phyloP scores from a whole-genome alignment of 139 green algal genomes.

The Chlorella sorokiniana region DNA sequence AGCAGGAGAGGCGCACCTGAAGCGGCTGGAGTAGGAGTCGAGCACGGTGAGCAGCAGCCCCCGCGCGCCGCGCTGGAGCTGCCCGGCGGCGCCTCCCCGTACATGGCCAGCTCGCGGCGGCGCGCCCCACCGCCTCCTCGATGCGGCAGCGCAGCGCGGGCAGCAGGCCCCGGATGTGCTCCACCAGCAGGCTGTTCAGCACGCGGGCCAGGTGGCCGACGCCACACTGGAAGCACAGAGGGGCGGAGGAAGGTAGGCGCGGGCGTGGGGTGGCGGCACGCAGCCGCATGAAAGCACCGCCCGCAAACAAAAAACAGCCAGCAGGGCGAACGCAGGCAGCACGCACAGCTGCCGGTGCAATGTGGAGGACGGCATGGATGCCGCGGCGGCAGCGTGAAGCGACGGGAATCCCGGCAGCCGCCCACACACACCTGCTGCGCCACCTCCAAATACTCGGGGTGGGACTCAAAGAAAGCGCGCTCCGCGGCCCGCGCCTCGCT shows the following conservation, averaged over 20 bases:
- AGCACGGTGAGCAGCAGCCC: slow-evolving; percentile 85
- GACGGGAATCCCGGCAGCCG: background rate
- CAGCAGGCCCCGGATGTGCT: slow-evolving; percentile 78
- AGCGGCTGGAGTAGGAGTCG: slow-evolving; percentile 65
- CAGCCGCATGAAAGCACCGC: too few species aligned
- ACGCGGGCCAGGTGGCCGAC: slow-evolving; percentile 66
- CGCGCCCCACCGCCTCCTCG: slow-evolving; percentile 44
- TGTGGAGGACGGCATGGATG: too few species aligned
- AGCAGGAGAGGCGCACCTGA: background rate
- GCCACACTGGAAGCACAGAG: slow-evolving; percentile 56
- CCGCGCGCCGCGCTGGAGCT: slow-evolving; percentile 46
- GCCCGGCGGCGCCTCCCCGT: slow-evolving; percentile 58
- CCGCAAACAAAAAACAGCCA: background rate
- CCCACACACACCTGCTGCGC: background rate
- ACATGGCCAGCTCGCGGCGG: slow-evolving; percentile 53
- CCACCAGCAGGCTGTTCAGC: slow-evolving; percentile 91
- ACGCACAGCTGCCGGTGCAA: too few species aligned
- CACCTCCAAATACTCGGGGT: slow-evolving; percentile 71
- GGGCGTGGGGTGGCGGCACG: background rate
- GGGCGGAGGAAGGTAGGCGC: background rate
- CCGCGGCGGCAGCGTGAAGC: too few species aligned
- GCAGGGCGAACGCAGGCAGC: too few species aligned
- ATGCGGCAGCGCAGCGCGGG: slow-evolving; percentile 52
- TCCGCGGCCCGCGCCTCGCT: slow-evolving; percentile 49
- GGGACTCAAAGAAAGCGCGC: slow-evolving; percentile 69